phyloP scores from a whole-genome alignment of 2,329 filamentous ascomycete species.

The Leptographium radiaticola region DNA sequence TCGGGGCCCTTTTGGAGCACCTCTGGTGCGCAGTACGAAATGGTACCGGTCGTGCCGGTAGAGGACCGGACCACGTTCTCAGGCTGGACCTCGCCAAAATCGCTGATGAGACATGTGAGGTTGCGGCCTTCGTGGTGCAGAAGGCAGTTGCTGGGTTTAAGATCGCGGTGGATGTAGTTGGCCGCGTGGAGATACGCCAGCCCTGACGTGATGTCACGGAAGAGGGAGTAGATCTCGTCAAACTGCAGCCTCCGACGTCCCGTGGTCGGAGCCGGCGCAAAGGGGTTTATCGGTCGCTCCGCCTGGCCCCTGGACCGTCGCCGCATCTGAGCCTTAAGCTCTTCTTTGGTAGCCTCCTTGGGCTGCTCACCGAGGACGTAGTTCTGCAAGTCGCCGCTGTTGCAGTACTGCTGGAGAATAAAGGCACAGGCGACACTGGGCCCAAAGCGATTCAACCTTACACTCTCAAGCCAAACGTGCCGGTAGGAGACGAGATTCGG shows the following conservation, averaged over 20 bases:
- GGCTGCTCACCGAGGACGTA: slow-evolving; percentile 64
- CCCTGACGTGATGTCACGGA: slow-evolving; percentile 87
- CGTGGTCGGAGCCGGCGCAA: slow-evolving; percentile 10
- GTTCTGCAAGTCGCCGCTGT: slow-evolving; percentile 77
- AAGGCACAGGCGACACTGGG: slow-evolving; percentile 90
- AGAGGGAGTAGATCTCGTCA: slow-evolving; percentile 93
- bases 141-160: slow-evolving; percentile 93
- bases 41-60: slow-evolving; percentile 86
- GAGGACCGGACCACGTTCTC: slow-evolving; percentile 73
- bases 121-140: slow-evolving; percentile 63
- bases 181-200: slow-evolving; percentile 79
- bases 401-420: slow-evolving; percentile 96
- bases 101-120: slow-evolving; percentile 77
- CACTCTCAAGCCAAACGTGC: slow-evolving; percentile 93
- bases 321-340: slow-evolving; percentile 77
- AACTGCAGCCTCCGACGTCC: slow-evolving; percentile 42
- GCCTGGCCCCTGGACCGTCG: slow-evolving; percentile 66
- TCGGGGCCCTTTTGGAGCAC: slow-evolving; percentile 58
- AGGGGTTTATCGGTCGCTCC: slow-evolving; percentile 35
- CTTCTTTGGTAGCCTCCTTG: slow-evolving; percentile 59
- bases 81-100: slow-evolving; percentile 92
- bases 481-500: slow-evolving; percentile 93
- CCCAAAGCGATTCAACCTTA: slow-evolving; percentile 70
- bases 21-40: slow-evolving; percentile 95
- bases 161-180: slow-evolving; percentile 89